phyloP scores from a whole-genome alignment of 2,329 filamentous ascomycete species.

The Berkeleyomyces rouxiae region DNA sequence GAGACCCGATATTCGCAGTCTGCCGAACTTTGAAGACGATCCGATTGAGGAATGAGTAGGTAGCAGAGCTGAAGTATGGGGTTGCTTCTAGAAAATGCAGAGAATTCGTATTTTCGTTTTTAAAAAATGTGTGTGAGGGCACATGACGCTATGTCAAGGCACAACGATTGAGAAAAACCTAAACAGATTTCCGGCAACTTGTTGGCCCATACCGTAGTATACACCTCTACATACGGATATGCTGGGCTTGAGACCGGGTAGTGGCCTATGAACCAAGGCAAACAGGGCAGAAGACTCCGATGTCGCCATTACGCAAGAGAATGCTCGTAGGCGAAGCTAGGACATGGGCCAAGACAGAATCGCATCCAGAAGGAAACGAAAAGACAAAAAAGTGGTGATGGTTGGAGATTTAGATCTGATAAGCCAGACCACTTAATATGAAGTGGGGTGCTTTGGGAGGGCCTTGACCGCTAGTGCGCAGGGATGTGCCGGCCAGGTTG shows the following conservation, averaged over 20 bases:
- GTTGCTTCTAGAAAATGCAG: too few species aligned
- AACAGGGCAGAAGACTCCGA: background rate
- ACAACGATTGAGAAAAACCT: background rate
- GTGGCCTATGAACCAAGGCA: background rate
- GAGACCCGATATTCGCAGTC: slow-evolving; percentile 8
- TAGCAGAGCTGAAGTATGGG: background rate
- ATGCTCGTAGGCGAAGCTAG: background rate
- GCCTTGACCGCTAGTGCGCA: background rate
- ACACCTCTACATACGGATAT: background rate
- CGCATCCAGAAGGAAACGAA: background rate
- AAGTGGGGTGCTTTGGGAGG: background rate
- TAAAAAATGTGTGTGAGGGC: too few species aligned
- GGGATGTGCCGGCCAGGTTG: background rate
- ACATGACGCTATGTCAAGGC: too few species aligned
- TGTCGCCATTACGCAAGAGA: background rate
- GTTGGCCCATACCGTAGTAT: background rate
- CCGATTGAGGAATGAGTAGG: slow-evolving; percentile 6
- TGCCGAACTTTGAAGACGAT: slow-evolving; percentile 9
- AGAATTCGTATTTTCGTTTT: too few species aligned
- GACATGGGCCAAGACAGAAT: background rate
- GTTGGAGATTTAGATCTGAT: slow-evolving; percentile 8
- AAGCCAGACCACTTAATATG: background rate
- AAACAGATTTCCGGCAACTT: background rate
- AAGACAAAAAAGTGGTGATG: slow-evolving; percentile 7
- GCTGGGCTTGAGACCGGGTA: background rate